phyloP scores from a whole-genome alignment of 2,329 filamentous ascomycete genomes.

The Diplodia intermedia region DNA sequence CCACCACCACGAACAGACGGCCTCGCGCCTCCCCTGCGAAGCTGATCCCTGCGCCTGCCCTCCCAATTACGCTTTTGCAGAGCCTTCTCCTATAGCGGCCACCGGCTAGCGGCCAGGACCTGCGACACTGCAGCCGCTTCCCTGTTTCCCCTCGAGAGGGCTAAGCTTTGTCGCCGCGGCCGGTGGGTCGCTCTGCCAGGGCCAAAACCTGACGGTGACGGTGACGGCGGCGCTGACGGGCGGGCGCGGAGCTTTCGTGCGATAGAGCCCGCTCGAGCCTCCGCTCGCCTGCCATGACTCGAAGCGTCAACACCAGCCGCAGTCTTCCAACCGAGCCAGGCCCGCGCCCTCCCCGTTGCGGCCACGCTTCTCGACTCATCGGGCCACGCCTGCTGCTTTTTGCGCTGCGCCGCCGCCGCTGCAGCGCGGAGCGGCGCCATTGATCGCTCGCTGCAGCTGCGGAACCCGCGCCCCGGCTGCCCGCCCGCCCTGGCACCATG shows the following conservation, averaged over 20 bases:
- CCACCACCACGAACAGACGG: neutral
- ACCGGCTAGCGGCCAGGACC: neutral
- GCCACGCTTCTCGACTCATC: constrained; percentile 17
- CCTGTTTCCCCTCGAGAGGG: neutral
- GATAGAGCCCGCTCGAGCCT: constrained; percentile 7
- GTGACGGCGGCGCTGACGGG: neutral
- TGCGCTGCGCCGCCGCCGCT: neutral
- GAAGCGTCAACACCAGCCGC: constrained; percentile 24
- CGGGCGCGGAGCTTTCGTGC: constrained; percentile 9
- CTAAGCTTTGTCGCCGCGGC: constrained; percentile 12
- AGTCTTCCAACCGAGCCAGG: constrained; percentile 24
- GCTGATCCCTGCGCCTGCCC: constrained; percentile 2
- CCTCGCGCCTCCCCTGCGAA: neutral
- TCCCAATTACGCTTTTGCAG: neutral
- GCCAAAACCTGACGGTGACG: neutral
- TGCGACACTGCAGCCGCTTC: neutral
- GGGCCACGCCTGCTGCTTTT: neutral
- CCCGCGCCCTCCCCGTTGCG: constrained; percentile 22
- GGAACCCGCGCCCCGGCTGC: constrained; percentile 10
- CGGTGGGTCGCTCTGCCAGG: too few relatives aligned
- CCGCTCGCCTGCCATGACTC: constrained; percentile 25
- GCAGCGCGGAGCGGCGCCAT: constrained; percentile 5
- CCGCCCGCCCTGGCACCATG: constrained; percentile 10
- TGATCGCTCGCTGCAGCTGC: constrained; percentile 2
- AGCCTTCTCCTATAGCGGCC: neutral